Evolutionary conservation across 2,329 filamentous ascomycete genomes (phyloP).

Genomic region (Lachnellula willkommii): DNA sequence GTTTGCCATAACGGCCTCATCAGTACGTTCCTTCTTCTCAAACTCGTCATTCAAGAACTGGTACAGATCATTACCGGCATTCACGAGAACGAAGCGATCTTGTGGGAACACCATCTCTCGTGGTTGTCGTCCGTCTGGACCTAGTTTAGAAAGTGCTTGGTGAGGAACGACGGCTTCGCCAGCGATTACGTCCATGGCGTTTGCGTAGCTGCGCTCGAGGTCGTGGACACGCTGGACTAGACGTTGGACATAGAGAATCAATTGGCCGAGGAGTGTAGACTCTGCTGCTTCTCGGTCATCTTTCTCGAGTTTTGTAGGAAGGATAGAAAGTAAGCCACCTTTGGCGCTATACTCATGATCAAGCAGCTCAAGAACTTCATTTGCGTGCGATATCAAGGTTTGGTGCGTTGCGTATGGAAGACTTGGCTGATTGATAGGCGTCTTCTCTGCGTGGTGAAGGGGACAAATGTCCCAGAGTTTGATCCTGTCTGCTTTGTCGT

Average conservation of each 20-base stretch:
- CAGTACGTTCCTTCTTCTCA: constrained; percentile 26
- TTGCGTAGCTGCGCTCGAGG: constrained; percentile 49
- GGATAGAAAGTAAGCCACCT: constrained; percentile 50
- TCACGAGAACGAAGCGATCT: constrained; percentile 51
- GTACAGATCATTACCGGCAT: constrained; percentile 49
- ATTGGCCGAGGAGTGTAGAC: constrained; percentile 51
- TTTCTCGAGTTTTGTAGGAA: constrained; percentile 40
- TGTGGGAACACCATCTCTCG: constrained; percentile 51
- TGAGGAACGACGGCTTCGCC: constrained; percentile 46
- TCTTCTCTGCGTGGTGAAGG: constrained; percentile 12
- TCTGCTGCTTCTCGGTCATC: constrained; percentile 40
- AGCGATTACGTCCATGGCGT: constrained; percentile 45
- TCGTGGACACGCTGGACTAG: constrained; percentile 52
- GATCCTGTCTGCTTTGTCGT: background rate
- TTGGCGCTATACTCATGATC: constrained; percentile 53
- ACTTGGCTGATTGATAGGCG: constrained; percentile 4
- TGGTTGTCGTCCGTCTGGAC: constrained; percentile 43
- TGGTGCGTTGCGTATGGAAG: constrained; percentile 27
- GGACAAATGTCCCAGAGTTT: constrained; percentile 24
- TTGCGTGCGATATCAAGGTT: constrained; percentile 50
- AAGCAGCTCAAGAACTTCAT: constrained; percentile 53
- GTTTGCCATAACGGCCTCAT: constrained; percentile 38
- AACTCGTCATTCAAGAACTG: constrained; percentile 42
- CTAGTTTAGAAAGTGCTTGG: constrained; percentile 48
- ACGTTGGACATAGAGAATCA: constrained; percentile 49